These are phyloP conservation scores for Microdochium trichocladiopsis DNA, from an alignment of 2,329 filamentous ascomycete genomes.

Conservation along the genomic window DNA sequence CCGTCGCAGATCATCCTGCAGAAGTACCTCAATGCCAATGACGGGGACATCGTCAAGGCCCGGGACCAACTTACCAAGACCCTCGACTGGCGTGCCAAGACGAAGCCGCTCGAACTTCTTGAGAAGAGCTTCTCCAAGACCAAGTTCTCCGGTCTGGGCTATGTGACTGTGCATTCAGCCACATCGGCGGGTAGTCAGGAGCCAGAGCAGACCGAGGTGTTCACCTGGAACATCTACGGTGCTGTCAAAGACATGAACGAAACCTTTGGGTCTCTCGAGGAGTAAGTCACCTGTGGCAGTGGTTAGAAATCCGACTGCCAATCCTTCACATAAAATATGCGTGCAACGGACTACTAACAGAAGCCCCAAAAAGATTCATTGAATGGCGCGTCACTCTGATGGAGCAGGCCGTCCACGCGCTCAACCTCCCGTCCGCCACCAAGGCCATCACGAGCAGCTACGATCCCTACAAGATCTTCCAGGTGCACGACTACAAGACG, in stretches of 20 bases:
- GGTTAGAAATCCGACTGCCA: constrained; percentile 1
- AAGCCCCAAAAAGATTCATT: constrained; percentile 62
- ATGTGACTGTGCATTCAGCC: constrained; percentile 71
- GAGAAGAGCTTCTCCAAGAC: constrained; percentile 55
- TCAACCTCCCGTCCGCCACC: constrained; percentile 63
- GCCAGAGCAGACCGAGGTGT: constrained; percentile 49
- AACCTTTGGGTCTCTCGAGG: constrained; percentile 76
- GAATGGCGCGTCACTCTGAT: constrained; percentile 86
- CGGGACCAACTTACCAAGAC: constrained; percentile 73
- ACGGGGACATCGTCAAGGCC: constrained; percentile 65
- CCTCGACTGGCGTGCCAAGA: constrained; percentile 74
- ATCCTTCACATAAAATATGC: too few species aligned
- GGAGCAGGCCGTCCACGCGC: constrained; percentile 74
- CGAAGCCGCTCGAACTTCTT: constrained; percentile 62
- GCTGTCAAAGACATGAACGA: constrained; percentile 71
- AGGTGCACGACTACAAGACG: constrained; percentile 88
- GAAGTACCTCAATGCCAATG: constrained; percentile 90
- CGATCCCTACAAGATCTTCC: constrained; percentile 85
- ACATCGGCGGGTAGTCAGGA: constrained; percentile 19
- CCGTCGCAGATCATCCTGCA: constrained; percentile 80
- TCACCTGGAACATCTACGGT: constrained; percentile 93
- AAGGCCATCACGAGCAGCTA: constrained; percentile 63
- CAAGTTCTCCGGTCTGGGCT: constrained; percentile 76
- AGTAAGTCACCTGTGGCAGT: constrained; percentile 45
- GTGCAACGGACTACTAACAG: too few species aligned